phyloP scores from a whole-genome alignment of 345 rosid genomes.

The Turnera subulata region DNA sequence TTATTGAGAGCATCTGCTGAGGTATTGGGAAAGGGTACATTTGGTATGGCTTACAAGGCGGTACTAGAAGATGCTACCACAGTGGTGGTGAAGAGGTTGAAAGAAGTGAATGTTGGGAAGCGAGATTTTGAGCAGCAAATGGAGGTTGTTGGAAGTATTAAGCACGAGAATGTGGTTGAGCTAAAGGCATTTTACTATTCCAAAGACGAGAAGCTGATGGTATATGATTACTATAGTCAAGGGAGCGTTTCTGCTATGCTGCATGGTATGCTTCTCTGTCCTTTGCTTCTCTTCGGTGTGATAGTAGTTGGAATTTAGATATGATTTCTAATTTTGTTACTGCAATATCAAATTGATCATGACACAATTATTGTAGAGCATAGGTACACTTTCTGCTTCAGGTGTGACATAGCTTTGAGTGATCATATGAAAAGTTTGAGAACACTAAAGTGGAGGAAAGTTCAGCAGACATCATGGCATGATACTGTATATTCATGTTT shows the following conservation, averaged over 20 bases:
- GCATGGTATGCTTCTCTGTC: conserved; percentile 52
- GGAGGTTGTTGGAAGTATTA: conserved; percentile 75
- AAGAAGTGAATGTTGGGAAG: conserved; percentile 73
- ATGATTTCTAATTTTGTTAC: too few species aligned
- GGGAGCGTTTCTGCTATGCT: conserved; percentile 68
- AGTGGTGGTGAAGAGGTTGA: conserved; percentile 80
- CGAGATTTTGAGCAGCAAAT: conserved; percentile 92
- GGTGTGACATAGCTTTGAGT: background rate
- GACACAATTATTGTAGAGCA: too few species aligned
- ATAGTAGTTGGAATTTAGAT: conserved; percentile 2
- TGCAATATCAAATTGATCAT: too few species aligned
- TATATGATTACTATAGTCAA: conserved; percentile 59
- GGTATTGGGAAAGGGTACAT: conserved; percentile 95
- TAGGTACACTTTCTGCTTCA: too few species aligned
- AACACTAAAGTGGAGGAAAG: background rate
- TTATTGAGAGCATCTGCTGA: conserved; percentile 95
- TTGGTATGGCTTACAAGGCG: conserved; percentile 88
- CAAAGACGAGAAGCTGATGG: conserved; percentile 85
- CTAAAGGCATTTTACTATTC: conserved; percentile 86
- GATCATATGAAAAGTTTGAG: conserved; percentile 2
- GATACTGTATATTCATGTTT: too few species aligned
- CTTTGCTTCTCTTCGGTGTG: conserved; percentile 3
- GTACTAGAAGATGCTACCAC: conserved; percentile 76
- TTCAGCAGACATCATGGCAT: too few species aligned
- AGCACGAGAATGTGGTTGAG: conserved; percentile 74